phyloP scores from a whole-genome alignment of 1,284 basidiomycete genomes.

The Ustilago cynodontis region DNA sequence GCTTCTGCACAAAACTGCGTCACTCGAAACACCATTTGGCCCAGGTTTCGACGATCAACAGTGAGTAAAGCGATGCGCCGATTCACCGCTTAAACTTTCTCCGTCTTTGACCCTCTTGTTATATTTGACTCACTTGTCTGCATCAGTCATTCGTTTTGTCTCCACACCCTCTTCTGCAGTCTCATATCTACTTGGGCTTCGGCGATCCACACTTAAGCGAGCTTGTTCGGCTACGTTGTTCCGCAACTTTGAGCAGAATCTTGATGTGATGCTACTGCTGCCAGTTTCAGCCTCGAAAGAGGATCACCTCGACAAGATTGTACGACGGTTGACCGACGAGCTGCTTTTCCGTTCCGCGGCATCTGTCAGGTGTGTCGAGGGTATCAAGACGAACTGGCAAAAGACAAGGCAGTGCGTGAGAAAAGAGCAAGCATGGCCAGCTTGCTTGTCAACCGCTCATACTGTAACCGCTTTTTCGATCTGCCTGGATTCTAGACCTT shows the following conservation, averaged over 20 bases:
- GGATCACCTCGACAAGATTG: too few species aligned
- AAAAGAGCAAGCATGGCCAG: background rate
- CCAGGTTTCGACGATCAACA: too few species aligned
- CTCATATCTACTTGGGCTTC: background rate
- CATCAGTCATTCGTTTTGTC: too few species aligned
- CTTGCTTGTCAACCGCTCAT: constrained; percentile 5
- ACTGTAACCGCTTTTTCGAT: constrained; percentile 19
- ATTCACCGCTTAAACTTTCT: constrained; percentile 7
- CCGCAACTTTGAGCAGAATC: background rate
- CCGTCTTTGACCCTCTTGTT: too few species aligned
- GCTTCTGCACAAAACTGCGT: constrained; percentile 1
- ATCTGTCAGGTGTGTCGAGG: too few species aligned
- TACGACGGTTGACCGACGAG: too few species aligned
- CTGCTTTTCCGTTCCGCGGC: too few species aligned
- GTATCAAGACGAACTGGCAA: too few species aligned
- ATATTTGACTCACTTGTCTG: too few species aligned
- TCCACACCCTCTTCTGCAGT: background rate
- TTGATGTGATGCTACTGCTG: too few species aligned
- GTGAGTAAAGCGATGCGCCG: constrained; percentile 16
- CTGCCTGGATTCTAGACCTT: constrained; percentile 7
- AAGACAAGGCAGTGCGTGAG: background rate
- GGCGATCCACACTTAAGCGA: constrained; percentile 1
- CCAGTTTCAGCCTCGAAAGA: too few species aligned
- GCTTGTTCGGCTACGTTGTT: background rate
- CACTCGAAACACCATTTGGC: background rate